phyloP scores from a whole-genome alignment of 371 early-diverging fungal species.

The Mucor saturninus region DNA sequence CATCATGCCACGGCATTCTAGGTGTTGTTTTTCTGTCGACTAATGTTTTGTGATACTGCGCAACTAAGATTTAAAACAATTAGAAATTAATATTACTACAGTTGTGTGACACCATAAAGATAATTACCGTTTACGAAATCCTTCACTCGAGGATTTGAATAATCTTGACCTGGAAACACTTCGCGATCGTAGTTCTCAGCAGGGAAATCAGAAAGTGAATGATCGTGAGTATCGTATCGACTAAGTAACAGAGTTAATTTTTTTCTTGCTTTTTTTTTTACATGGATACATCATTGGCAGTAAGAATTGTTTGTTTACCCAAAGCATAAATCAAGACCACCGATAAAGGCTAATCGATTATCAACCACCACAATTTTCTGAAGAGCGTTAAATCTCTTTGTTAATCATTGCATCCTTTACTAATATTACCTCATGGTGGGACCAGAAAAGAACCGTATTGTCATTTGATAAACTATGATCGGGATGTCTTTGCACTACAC shows the following conservation, averaged over 20 bases:
- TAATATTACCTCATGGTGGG: slow-evolving; percentile 60
- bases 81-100: not conserved
- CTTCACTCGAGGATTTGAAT: slow-evolving; percentile 89
- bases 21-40: slow-evolving; percentile 66
- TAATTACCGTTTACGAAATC: slow-evolving; percentile 79
- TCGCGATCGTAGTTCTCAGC: slow-evolving; percentile 49
- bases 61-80: slow-evolving; percentile 39
- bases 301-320: slow-evolving; percentile 45
- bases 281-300: too few species aligned
- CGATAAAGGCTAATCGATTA: slow-evolving; percentile 83
- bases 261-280: not conserved
- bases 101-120: too few species aligned
- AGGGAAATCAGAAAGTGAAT: slow-evolving; percentile 78
- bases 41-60: slow-evolving; percentile 54
- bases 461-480: slow-evolving; percentile 71
- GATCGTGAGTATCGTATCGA: slow-evolving; percentile 85
- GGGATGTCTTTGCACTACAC: slow-evolving; percentile 81
- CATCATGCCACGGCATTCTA: slow-evolving; percentile 97
- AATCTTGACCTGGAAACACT: slow-evolving; percentile 88
- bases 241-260: slow-evolving; percentile 33
- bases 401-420: too few species aligned
- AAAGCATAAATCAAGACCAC: slow-evolving; percentile 92
- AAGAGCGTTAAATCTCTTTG: slow-evolving; percentile 2
- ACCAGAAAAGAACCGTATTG: slow-evolving; percentile 82
- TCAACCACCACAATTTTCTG: slow-evolving; percentile 91